Percentiles rank a stretch among this genome's conserved stretches.
These are phyloP conservation scores for Tremella yokohamensis DNA, from an alignment of 768 basidiomycete species.

Conservation along the genomic window DNA sequence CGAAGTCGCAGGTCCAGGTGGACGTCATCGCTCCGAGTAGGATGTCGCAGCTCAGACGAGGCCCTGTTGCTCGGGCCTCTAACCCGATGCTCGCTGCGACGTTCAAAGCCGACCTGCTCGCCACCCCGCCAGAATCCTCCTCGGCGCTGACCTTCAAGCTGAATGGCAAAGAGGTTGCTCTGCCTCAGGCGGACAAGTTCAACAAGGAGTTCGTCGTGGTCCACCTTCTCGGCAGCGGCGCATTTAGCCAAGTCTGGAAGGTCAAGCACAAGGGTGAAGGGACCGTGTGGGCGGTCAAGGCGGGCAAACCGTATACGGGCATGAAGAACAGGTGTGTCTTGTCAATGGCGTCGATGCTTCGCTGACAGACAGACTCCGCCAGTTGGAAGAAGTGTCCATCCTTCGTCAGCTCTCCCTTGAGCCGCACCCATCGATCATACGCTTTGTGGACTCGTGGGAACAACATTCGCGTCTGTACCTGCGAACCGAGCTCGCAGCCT, in stretches of 20 bases:
- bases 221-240: slow-evolving; percentile 80
- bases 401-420: slow-evolving; percentile 65
- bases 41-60: slow-evolving; percentile 16
- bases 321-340: slow-evolving; percentile 74
- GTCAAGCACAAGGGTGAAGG: slow-evolving; percentile 49
- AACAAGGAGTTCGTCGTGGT: slow-evolving; percentile 76
- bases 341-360: background rate
- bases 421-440: slow-evolving; percentile 67
- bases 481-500: slow-evolving; percentile 85
- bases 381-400: slow-evolving; percentile 91
- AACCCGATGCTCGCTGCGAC: slow-evolving; percentile 46
- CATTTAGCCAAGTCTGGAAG: slow-evolving; percentile 90
- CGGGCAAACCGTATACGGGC: slow-evolving; percentile 80
- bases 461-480: slow-evolving; percentile 82
- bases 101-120: slow-evolving; percentile 29
- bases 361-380: slow-evolving; percentile 55
- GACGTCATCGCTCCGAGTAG: background rate
- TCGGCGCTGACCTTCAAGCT: slow-evolving; percentile 5
- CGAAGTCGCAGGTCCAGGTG: background rate
- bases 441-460: slow-evolving; percentile 94
- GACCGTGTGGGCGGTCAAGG: slow-evolving; percentile 75
- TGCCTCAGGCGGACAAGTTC: slow-evolving; percentile 52
- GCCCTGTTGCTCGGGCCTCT: slow-evolving; percentile 41
- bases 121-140: background rate
- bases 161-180: background rate